phyloP scores from a whole-genome alignment of 768 basidiomycete species.

The Leccinum longicurvipes region DNA sequence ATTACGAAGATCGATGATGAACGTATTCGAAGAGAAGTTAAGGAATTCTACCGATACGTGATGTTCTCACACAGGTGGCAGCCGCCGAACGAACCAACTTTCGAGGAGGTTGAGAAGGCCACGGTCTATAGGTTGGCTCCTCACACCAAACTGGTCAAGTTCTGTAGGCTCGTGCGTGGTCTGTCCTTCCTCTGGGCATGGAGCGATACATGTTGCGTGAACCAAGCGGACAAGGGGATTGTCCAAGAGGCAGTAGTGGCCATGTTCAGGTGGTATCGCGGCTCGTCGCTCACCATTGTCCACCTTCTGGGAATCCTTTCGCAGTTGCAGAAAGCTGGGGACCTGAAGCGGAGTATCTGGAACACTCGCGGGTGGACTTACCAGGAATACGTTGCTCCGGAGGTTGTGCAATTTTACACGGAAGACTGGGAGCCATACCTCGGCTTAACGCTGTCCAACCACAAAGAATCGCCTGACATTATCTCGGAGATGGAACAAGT shows the following conservation, averaged over 20 bases:
- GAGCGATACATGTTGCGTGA: background rate
- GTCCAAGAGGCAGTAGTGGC: background rate
- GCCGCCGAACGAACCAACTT: background rate
- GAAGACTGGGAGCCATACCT: background rate
- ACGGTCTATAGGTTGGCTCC: background rate
- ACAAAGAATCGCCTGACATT: background rate
- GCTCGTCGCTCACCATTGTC: background rate
- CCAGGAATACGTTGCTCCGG: background rate
- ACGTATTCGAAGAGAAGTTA: background rate
- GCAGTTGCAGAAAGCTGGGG: background rate
- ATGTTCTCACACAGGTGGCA: background rate
- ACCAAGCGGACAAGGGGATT: background rate
- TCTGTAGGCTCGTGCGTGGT: background rate
- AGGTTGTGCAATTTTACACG: background rate
- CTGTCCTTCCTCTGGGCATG: background rate
- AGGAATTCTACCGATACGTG: background rate
- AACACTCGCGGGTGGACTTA: background rate
- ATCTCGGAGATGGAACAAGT: background rate
- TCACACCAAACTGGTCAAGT: background rate
- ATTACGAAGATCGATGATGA: background rate
- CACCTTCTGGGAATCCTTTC: background rate
- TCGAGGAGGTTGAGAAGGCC: background rate
- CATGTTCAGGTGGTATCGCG: background rate
- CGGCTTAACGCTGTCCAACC: background rate
- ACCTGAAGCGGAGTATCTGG: background rate